These are phyloP conservation scores for Colletotrichum sojae DNA, from an alignment of 2,329 filamentous ascomycete genomes.

Conservation along the genomic window DNA sequence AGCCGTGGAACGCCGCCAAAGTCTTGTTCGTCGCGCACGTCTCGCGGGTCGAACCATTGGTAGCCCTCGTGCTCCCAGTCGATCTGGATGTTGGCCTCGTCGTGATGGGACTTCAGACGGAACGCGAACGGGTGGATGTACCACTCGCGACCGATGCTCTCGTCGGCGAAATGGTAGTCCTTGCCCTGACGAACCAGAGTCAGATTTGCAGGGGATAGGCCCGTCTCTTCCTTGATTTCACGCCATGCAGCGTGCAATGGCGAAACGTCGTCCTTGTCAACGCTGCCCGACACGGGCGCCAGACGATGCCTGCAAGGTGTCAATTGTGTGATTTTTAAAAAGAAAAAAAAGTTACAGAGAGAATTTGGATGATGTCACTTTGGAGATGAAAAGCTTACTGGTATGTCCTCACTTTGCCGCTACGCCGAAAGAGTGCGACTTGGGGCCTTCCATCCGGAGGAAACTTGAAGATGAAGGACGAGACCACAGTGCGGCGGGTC, in stretches of 20 bases:
- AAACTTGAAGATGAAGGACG: conserved; percentile 66
- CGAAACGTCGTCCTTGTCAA: conserved; percentile 66
- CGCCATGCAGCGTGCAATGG: conserved; percentile 72
- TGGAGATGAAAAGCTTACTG: conserved; percentile 58
- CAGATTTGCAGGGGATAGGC: conserved; percentile 61
- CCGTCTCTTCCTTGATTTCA: conserved; percentile 75
- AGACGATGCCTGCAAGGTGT: conserved; percentile 62
- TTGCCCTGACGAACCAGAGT: conserved; percentile 70
- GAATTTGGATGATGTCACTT: neutral
- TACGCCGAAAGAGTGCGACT: conserved; percentile 75
- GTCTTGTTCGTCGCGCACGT: conserved; percentile 60
- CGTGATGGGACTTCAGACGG: conserved; percentile 58
- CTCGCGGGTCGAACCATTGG: conserved; percentile 69
- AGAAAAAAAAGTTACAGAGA: too few relatives aligned
- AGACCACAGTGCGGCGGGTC: conserved; percentile 58
- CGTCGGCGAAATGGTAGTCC: conserved; percentile 70
- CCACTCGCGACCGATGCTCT: conserved; percentile 69
- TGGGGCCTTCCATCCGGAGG: conserved; percentile 55
- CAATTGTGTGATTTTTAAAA: too few relatives aligned
- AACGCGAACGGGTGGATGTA: conserved; percentile 75
- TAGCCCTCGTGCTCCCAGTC: conserved; percentile 75
- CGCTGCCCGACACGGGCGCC: conserved; percentile 73
- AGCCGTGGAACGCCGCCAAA: conserved; percentile 71
- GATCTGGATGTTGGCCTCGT: conserved; percentile 63
- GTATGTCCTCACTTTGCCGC: conserved; percentile 72